Evolutionary conservation across 2,329 filamentous ascomycete genomes (phyloP).

Genomic region (Exutisphaerella laricina): DNA sequence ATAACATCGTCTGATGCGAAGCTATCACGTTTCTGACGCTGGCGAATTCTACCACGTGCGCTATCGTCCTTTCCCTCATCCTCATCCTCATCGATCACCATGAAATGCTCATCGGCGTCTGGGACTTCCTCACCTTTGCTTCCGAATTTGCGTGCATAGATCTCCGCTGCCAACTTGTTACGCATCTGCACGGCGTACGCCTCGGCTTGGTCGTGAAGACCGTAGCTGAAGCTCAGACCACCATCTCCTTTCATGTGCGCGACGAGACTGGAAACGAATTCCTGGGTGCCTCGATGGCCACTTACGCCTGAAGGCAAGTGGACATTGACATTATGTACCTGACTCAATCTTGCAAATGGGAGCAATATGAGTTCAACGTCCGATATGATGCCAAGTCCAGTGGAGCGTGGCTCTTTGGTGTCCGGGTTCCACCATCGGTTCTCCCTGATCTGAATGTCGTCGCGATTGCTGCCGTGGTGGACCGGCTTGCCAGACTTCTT

Average conservation of each 20-base stretch:
- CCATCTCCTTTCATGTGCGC: conserved; percentile 15
- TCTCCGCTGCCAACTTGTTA: conserved; percentile 1
- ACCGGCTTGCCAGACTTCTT: not conserved
- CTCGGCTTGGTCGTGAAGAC: conserved; percentile 3
- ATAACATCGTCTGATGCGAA: too few relatives aligned
- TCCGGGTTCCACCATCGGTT: conserved; percentile 25
- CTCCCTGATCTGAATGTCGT: conserved; percentile 13
- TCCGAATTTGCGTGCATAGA: conserved; percentile 1
- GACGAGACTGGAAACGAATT: conserved; percentile 20
- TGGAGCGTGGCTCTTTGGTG: conserved; percentile 17
- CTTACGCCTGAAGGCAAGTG: conserved; percentile 19
- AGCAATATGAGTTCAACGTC: conserved; percentile 28
- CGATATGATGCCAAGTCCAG: conserved; percentile 22
- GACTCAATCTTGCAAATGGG: conserved; percentile 21
- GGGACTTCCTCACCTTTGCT: not conserved
- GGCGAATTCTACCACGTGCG: not conserved
- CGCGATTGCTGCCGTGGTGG: conserved; percentile 1
- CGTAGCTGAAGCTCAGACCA: not conserved
- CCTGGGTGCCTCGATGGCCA: conserved; percentile 11
- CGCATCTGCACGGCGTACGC: not conserved
- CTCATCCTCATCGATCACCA: not conserved
- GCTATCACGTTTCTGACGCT: not conserved
- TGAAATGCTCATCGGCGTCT: not conserved
- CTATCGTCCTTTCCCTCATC: not conserved
- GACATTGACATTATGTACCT: conserved; percentile 23